These are phyloP conservation scores for Prunus fruticosa DNA, from an alignment of 306 rosid species.

Conservation along the genomic window DNA sequence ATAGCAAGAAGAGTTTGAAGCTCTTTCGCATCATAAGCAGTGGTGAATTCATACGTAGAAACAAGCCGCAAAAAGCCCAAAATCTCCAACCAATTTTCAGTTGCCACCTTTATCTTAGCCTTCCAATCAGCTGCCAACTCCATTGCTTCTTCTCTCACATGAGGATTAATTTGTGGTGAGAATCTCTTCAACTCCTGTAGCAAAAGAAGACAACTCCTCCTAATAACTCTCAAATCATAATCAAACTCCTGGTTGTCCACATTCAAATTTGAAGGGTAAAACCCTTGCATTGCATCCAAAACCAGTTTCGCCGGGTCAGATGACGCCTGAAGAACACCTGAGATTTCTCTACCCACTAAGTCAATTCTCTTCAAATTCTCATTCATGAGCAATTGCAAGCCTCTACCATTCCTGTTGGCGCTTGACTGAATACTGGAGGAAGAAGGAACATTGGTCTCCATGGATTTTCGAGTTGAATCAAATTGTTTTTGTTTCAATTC, in stretches of 20 bases:
- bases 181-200: constrained; percentile 34
- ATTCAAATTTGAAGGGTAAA: constrained; percentile 25
- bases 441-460: constrained; percentile 1
- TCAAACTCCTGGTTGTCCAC: constrained; percentile 12
- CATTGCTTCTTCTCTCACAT: constrained; percentile 36
- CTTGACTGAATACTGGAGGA: not conserved
- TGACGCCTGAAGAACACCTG: not conserved
- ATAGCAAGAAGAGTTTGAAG: constrained; percentile 20
- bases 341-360: not conserved
- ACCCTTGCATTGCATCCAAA: constrained; percentile 7
- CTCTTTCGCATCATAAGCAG: constrained; percentile 25
- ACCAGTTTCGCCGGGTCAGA: constrained; percentile 40
- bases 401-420: constrained; percentile 3
- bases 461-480: constrained; percentile 6
- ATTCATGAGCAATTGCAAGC: constrained; percentile 12
- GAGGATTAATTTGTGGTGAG: constrained; percentile 25
- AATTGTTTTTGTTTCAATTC: constrained; percentile 23
- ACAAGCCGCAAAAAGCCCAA: constrained; percentile 44
- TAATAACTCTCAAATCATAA: constrained; percentile 10
- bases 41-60: constrained; percentile 32
- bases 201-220: constrained; percentile 38
- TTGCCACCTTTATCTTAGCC: constrained; percentile 16
- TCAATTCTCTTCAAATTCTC: not conserved
- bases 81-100: constrained; percentile 26
- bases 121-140: constrained; percentile 45